Conservation (phyloP, 208 protist genomes). For the Leishmania turanica region DNA sequence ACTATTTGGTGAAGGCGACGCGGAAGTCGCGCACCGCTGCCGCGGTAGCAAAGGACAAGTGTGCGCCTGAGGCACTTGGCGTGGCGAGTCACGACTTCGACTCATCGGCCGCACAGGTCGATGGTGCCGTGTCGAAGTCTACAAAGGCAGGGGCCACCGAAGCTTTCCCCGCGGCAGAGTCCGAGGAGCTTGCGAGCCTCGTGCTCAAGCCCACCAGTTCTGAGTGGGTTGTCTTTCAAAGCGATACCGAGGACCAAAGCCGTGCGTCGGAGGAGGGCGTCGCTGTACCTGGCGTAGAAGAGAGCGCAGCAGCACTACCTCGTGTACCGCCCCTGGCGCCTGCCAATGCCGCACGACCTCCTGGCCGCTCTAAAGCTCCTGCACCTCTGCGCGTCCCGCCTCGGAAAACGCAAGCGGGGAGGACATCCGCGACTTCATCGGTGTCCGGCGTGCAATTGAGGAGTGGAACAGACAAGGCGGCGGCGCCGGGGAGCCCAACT, state of each 20-base stretch:
- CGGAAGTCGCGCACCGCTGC: neutral
- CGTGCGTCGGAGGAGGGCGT: neutral
- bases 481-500: neutral
- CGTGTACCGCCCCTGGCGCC: neutral
- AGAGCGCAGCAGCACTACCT: neutral
- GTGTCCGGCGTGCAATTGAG: neutral
- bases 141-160: no score
- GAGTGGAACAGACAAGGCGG: neutral
- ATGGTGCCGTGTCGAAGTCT: neutral
- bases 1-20: conserved; percentile 3
- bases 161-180: no score
- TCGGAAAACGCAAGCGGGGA: neutral
- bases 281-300: neutral
- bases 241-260: neutral
- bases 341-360: neutral
- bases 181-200: conserved; percentile 20
- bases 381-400: conserved; percentile 5
- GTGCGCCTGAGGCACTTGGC: neutral
- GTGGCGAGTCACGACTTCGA: neutral
- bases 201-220: conserved; percentile 15
- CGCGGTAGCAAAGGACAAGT: neutral
- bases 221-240: conserved; percentile 19
- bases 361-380: neutral
- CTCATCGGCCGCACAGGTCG: neutral
- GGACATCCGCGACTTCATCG: neutral